Conservation (phyloP, 2,329 filamentous ascomycete genomes). For the Macroventuria anomochaeta region DNA sequence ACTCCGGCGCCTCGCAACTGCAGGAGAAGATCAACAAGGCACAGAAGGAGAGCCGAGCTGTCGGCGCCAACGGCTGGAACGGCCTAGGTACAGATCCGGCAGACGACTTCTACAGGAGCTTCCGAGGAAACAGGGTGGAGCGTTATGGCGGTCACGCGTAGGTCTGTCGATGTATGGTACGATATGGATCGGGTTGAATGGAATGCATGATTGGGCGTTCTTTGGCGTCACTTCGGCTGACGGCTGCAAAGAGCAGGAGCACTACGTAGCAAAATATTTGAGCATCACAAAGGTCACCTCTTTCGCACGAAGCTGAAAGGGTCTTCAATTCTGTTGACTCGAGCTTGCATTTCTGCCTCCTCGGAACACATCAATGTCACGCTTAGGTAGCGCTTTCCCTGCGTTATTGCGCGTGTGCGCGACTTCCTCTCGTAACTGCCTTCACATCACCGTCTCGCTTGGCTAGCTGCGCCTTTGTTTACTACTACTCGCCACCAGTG, state of each 20-base stretch:
- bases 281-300: too few species aligned
- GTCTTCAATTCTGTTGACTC: too few species aligned
- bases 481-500: neutral
- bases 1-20: conserved; percentile 79
- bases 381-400: too few species aligned
- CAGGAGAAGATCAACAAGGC: conserved; percentile 82
- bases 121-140: conserved; percentile 65
- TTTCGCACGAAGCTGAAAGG: too few species aligned
- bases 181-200: neutral
- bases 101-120: conserved; percentile 91
- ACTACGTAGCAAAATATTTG: too few species aligned
- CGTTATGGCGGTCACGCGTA: conserved; percentile 38
- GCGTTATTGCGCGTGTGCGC: neutral
- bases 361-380: too few species aligned
- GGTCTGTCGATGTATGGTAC: neutral
- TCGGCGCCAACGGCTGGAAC: conserved; percentile 58
- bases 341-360: too few species aligned
- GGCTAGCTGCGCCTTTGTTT: neutral
- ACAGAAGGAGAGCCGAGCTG: conserved; percentile 74
- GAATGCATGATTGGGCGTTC: conserved; percentile 13
- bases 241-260: too few species aligned
- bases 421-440: neutral
- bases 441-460: neutral
- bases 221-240: conserved; percentile 4
- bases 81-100: conserved; percentile 71